phyloP scores from a whole-genome alignment of 192 early-diverging fungal species.

The Dispira simplex region DNA sequence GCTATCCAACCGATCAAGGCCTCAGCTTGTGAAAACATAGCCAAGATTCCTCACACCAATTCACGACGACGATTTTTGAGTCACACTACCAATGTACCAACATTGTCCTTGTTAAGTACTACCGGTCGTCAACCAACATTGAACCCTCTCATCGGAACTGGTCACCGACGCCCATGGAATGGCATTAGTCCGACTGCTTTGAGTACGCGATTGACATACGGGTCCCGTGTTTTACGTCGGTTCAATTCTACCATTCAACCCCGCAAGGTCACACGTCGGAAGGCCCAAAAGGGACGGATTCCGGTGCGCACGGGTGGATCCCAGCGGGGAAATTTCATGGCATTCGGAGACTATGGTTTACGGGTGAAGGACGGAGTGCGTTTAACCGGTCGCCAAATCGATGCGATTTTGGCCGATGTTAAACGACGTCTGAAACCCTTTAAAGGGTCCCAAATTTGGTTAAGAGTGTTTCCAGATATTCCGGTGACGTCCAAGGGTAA shows the following conservation, averaged over 20 bases:
- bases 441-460: slow-evolving; percentile 73
- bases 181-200: too few species aligned
- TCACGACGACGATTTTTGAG: too few species aligned
- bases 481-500: slow-evolving; percentile 84
- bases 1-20: too few species aligned
- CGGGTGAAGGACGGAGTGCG: slow-evolving; percentile 72
- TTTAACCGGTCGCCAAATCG: slow-evolving; percentile 68
- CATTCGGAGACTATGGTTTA: slow-evolving; percentile 85
- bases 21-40: too few species aligned
- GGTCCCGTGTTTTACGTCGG: too few species aligned
- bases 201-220: too few species aligned
- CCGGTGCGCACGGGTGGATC: slow-evolving; percentile 69
- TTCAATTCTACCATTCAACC: slow-evolving; percentile 55
- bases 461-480: slow-evolving; percentile 82
- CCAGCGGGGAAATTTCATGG: slow-evolving; percentile 71
- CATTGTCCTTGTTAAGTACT: too few species aligned
- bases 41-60: too few species aligned
- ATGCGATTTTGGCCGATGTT: slow-evolving; percentile 53
- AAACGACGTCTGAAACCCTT: slow-evolving; percentile 69
- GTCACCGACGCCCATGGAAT: too few species aligned
- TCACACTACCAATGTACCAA: too few species aligned
- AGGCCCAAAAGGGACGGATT: slow-evolving; percentile 78
- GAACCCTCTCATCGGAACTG: too few species aligned
- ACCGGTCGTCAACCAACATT: too few species aligned
- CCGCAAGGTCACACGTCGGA: slow-evolving; percentile 55